Conservation (phyloP, 2,329 filamentous ascomycete species). For the Emergomyces pasteurianus region DNA sequence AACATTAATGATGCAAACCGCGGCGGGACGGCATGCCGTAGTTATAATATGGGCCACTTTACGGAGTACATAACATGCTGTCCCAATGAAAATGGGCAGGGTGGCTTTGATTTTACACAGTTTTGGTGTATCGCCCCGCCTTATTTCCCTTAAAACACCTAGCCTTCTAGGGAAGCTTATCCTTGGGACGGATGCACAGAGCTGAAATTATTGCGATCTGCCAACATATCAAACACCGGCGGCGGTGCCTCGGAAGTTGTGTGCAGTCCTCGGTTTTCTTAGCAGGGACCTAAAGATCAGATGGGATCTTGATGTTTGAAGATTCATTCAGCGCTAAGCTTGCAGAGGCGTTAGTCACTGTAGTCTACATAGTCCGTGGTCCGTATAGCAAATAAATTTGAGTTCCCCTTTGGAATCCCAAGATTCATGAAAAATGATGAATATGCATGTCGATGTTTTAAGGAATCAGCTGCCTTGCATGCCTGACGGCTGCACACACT, state of each 20-base stretch:
- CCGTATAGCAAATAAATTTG: no score
- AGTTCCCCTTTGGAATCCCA: no score
- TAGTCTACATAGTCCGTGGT: no score
- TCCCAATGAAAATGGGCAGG: no score
- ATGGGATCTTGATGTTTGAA: background rate
- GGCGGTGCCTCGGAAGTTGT: background rate
- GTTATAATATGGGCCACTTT: no score
- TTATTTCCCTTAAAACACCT: background rate
- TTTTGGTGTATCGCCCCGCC: background rate
- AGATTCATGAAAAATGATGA: no score
- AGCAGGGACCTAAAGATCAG: background rate
- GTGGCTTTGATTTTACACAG: no score
- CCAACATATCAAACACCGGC: background rate
- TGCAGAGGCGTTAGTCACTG: background rate
- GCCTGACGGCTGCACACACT: no score
- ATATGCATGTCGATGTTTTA: no score
- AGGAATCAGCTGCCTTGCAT: no score
- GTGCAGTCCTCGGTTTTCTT: background rate
- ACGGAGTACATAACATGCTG: background rate
- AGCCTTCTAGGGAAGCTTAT: background rate
- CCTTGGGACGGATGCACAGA: background rate
- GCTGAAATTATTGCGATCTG: background rate
- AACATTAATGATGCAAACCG: background rate
- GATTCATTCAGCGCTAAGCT: background rate
- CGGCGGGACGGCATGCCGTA: no score